Evolutionary conservation across 2,329 filamentous ascomycete species (phyloP), one percentile per base, ranked within the genome.

Genomic region (Reticulascus tulasneorum): DNA sequence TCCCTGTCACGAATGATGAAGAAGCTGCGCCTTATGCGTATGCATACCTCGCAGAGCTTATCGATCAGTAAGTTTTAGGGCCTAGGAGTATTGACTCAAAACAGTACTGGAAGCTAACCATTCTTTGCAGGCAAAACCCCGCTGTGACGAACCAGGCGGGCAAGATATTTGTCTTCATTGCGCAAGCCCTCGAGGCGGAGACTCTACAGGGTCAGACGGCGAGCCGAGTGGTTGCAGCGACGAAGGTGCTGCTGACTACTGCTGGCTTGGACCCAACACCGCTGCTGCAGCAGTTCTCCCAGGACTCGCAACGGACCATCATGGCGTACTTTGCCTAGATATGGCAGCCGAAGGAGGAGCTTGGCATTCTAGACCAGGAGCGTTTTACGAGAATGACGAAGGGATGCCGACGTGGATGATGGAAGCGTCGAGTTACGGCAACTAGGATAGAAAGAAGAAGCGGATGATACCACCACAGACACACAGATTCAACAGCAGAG

Each of bases 11-110:
- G 12, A 96, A 95, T 54, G 93, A 98, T 48, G 93, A 98, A 60
- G 93, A 98, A 66, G 93, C 93, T 5, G 93, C 93, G 15, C 93
- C 93, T 11, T 97, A 94, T 60, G 90, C 90, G 2, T 98, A 98
- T 58, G 82, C 83, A 28, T 98, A 95, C 66, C 70, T 98, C 40
- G 82, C 86, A 10, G 84, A 95, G 58, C 66, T 98, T 45, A 96
- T 97, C 58, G 85, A 94, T 49, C 85, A 94, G 93, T 96, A 79
- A 77, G 89, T 82, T 40, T 96, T 79, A 77, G 88, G 82, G 40
- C 32, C 23, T 20, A 7, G 9, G 18, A 8, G 8, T 18, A 26
- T 12, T 4, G 5, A 5, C 16, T 6, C 11, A n/a, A 12, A 30
- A 4, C 20, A 17, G 7, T 22, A 9, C 23, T 26, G 21, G 9